Evolutionary conservation across 441 rosid genomes (phyloP).

Genomic region (Mallotus japonicus): DNA sequence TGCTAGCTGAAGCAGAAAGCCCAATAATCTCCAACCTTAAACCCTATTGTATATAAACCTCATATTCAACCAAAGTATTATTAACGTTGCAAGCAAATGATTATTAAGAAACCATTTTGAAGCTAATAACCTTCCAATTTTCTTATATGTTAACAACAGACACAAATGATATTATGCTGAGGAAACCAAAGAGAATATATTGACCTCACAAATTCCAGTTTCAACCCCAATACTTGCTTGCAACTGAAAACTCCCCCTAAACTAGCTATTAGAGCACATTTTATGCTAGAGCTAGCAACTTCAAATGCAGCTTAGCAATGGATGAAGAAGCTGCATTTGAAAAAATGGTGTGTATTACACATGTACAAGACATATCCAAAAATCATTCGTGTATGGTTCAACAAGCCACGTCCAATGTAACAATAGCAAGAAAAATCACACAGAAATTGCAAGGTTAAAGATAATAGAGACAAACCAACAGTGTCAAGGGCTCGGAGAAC

Average conservation of each 20-base stretch:
- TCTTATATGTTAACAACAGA: too few relatives aligned
- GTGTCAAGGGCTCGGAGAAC: conserved; percentile 99
- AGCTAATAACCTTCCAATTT: too few relatives aligned
- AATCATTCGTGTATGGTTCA: neutral
- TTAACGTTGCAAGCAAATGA: too few relatives aligned
- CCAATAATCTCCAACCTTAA: too few relatives aligned
- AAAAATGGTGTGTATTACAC: neutral
- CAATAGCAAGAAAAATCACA: neutral
- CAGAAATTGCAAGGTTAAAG: conserved; percentile 2
- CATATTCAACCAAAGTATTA: too few relatives aligned
- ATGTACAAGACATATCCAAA: neutral
- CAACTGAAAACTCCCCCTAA: neutral
- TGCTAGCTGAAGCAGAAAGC: neutral
- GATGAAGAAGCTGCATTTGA: neutral
- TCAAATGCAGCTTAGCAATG: neutral
- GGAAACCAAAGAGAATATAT: too few relatives aligned
- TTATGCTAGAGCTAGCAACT: neutral
- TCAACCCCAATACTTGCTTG: too few relatives aligned
- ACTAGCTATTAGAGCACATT: neutral
- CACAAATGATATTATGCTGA: too few relatives aligned
- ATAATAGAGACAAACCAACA: conserved; percentile 60
- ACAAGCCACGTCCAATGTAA: neutral
- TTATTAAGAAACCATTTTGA: too few relatives aligned
- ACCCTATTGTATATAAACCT: too few relatives aligned
- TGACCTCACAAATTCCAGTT: too few relatives aligned